Evolutionary conservation across 805 yeast species (phyloP).

Genomic region (Saccharomyces mikatae): DNA sequence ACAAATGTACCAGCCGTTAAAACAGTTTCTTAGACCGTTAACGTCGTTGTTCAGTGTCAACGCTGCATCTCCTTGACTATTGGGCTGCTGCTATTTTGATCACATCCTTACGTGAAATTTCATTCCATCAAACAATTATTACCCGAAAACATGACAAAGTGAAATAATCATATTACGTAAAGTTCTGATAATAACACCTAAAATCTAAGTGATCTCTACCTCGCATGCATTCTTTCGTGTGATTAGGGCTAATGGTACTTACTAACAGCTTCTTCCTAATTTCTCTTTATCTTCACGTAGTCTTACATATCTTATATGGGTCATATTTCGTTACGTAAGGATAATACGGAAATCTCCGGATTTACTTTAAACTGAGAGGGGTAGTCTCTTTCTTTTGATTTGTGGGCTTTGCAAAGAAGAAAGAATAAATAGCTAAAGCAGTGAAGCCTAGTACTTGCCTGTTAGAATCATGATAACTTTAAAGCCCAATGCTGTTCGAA

Average conservation of each 20-base stretch:
- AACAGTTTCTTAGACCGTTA: background rate
- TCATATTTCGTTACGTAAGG: background rate
- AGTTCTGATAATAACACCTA: background rate
- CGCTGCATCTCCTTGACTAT: background rate
- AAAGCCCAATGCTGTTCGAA: background rate
- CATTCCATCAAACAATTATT: background rate
- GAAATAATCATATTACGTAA: background rate
- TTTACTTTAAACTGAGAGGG: background rate
- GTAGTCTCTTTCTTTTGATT: background rate
- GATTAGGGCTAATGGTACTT: background rate
- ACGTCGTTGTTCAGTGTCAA: background rate
- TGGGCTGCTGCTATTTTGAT: background rate
- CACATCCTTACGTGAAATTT: background rate
- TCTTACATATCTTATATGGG: background rate
- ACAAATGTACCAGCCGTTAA: background rate
- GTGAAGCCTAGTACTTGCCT: background rate
- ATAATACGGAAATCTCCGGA: background rate
- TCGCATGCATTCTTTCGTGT: background rate
- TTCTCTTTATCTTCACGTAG: background rate
- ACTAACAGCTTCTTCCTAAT: background rate
- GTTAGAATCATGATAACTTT: background rate
- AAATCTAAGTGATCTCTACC: background rate
- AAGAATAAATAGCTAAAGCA: background rate
- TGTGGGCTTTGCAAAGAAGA: background rate
- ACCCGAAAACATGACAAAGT: background rate